Evolutionary conservation across 1,284 basidiomycete species (phyloP).

Genomic region (Tylopilus sp.): DNA sequence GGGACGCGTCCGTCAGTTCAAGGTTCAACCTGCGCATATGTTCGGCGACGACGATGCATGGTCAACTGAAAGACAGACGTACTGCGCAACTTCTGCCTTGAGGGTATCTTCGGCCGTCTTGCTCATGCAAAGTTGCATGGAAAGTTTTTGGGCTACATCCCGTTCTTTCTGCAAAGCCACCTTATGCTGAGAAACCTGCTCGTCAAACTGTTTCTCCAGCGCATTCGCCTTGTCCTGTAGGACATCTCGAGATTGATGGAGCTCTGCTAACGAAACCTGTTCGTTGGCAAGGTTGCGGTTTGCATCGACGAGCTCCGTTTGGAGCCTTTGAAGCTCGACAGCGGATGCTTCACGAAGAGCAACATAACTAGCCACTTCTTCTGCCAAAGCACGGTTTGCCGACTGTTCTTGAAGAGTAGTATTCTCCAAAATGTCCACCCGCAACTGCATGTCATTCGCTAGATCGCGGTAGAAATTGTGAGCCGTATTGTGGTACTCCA

Average conservation of each 20-base stretch:
- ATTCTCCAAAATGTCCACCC: constrained; percentile 28
- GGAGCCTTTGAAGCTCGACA: constrained; percentile 37
- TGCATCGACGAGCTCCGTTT: constrained; percentile 34
- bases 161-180: constrained; percentile 47
- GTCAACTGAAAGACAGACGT: constrained; percentile 24
- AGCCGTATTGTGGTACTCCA: constrained; percentile 19
- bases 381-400: constrained; percentile 35
- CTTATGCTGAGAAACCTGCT: constrained; percentile 31
- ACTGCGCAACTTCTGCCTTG: constrained; percentile 60
- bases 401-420: constrained; percentile 31
- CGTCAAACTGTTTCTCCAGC: constrained; percentile 25
- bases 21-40: constrained; percentile 43
- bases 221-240: constrained; percentile 28
- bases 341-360: constrained; percentile 39
- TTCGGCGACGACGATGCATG: background rate
- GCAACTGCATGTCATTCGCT: constrained; percentile 33
- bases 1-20: constrained; percentile 54
- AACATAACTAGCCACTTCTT: constrained; percentile 38
- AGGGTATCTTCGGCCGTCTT: constrained; percentile 60
- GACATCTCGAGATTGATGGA: constrained; percentile 25
- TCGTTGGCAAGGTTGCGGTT: constrained; percentile 26
- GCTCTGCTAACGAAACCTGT: constrained; percentile 18
- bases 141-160: constrained; percentile 45
- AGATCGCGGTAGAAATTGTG: constrained; percentile 35
- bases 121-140: constrained; percentile 46